Conservation (phyloP, 1,284 basidiomycete species). For the Trametes hirsuta region DNA sequence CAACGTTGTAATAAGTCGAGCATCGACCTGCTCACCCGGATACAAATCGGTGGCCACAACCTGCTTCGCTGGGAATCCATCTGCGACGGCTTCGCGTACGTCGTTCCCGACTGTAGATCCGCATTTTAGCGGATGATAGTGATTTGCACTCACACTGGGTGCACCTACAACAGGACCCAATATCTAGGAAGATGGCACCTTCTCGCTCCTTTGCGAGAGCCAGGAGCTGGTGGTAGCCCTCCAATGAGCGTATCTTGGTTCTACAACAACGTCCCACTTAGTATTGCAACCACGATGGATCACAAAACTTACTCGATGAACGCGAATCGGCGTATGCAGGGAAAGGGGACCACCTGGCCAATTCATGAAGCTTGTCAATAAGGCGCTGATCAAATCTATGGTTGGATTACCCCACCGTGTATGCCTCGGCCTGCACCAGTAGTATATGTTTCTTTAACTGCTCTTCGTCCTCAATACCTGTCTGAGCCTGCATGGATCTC, state of each 20-base stretch:
- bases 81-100: slow-evolving; percentile 42
- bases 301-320: slow-evolving; percentile 22
- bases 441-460: slow-evolving; percentile 22
- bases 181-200: slow-evolving; percentile 51
- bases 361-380: slow-evolving; percentile 27
- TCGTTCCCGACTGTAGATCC: slow-evolving; percentile 47
- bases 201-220: slow-evolving; percentile 41
- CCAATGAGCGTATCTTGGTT: slow-evolving; percentile 40
- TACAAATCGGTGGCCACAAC: slow-evolving; percentile 41
- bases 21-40: slow-evolving; percentile 28
- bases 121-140: neutral
- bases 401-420: slow-evolving; percentile 2
- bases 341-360: slow-evolving; percentile 41
- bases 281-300: neutral
- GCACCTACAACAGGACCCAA: slow-evolving; percentile 52
- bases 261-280: slow-evolving; percentile 1
- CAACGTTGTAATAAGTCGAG: neutral
- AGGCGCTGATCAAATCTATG: neutral
- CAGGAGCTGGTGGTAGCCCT: slow-evolving; percentile 47
- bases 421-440: slow-evolving; percentile 19
- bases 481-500: slow-evolving; percentile 23
- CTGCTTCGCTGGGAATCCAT: slow-evolving; percentile 41
- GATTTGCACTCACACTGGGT: neutral
- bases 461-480: slow-evolving; percentile 20
- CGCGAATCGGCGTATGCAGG: slow-evolving; percentile 44